Conservation (phyloP, 345 rosid species). For the Lepidium africanum region DNA sequence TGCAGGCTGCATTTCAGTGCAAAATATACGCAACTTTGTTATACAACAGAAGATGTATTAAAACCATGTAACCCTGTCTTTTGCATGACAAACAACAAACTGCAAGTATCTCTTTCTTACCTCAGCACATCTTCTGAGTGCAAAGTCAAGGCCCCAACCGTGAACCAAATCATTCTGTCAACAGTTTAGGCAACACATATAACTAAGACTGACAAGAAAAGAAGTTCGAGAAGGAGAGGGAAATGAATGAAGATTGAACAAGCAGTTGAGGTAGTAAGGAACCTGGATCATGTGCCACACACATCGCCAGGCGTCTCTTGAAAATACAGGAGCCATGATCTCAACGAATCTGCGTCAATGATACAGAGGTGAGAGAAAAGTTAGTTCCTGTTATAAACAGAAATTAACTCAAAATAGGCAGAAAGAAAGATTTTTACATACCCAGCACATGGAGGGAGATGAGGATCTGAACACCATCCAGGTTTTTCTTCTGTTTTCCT, state of each 20-base stretch:
- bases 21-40: neutral
- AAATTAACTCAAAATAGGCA: neutral
- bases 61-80: neutral
- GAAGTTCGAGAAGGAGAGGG: neutral
- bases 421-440: slow-evolving; percentile 30
- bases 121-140: slow-evolving; percentile 88
- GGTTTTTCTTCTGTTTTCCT: slow-evolving; percentile 83
- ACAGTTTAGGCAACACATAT: slow-evolving; percentile 7
- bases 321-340: slow-evolving; percentile 99
- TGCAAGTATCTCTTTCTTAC: slow-evolving; percentile 25
- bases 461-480: slow-evolving; percentile 84
- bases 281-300: slow-evolving; percentile 99
- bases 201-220: neutral
- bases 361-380: neutral
- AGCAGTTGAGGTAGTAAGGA: neutral
- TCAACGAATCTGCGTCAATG: slow-evolving; percentile 67
- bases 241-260: slow-evolving; percentile 4
- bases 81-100: neutral
- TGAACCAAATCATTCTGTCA: slow-evolving; percentile 95
- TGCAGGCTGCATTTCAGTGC: slow-evolving; percentile 56
- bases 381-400: neutral
- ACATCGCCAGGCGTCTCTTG: slow-evolving; percentile 93
- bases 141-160: slow-evolving; percentile 99
- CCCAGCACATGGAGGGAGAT: slow-evolving; percentile 98
- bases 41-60: neutral